Conservation (phyloP, 306 rosid genomes). For the Crotalaria pallida region DNA sequence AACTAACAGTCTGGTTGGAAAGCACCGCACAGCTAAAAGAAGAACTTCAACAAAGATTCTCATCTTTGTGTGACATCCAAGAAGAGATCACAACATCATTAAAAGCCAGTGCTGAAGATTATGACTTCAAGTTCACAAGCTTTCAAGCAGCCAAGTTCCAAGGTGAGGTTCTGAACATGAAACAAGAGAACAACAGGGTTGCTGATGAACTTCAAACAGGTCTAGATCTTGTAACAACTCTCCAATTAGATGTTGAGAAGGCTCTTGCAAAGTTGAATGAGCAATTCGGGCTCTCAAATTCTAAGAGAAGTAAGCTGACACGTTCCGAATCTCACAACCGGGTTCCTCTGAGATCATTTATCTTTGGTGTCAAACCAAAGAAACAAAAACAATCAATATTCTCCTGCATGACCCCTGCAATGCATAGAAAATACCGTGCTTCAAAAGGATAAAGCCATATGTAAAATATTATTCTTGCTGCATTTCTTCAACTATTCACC, state of each 20-base stretch:
- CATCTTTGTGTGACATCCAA: conserved; percentile 71
- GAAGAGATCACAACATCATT: conserved; percentile 65
- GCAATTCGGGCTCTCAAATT: conserved; percentile 43
- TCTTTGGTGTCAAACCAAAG: conserved; percentile 65
- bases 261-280: conserved; percentile 56
- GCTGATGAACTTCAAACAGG: conserved; percentile 78
- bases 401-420: conserved; percentile 33
- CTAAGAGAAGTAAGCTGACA: conserved; percentile 35
- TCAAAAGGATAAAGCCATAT: conserved; percentile 30
- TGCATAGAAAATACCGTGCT: conserved; percentile 57
- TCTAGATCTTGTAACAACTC: conserved; percentile 51
- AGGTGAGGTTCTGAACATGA: conserved; percentile 90
- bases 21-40: conserved; percentile 45
- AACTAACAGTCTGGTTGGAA: conserved; percentile 62
- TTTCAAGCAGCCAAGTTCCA: conserved; percentile 93
- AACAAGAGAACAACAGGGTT: conserved; percentile 80
- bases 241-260: conserved; percentile 58
- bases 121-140: conserved; percentile 72
- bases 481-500: background rate
- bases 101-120: conserved; percentile 73
- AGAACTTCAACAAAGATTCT: conserved; percentile 59
- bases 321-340: conserved; percentile 29
- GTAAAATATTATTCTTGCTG: conserved; percentile 25
- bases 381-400: conserved; percentile 71
- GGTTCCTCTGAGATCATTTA: conserved; percentile 70